These are phyloP conservation scores for Sporothrix mexicana DNA, from an alignment of 2,329 filamentous ascomycete genomes.

Conservation along the genomic window DNA sequence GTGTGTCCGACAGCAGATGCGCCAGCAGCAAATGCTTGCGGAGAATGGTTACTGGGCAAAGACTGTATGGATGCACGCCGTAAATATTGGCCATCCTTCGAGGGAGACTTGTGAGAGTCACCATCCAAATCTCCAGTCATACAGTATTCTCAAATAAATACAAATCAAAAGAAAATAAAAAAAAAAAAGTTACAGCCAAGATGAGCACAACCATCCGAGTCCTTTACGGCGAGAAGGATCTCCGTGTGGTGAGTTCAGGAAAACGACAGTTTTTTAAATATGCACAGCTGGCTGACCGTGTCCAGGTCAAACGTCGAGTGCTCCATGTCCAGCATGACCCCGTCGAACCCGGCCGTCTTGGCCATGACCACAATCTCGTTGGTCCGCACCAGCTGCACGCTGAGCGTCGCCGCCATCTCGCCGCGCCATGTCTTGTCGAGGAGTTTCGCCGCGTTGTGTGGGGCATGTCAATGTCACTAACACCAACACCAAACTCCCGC, in stretches of 20 bases:
- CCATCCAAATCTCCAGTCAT: too few relatives aligned
- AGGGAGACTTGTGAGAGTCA: too few relatives aligned
- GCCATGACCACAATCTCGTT: constrained; percentile 41
- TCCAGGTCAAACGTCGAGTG: constrained; percentile 49
- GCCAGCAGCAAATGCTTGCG: too few relatives aligned
- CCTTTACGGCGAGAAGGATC: constrained; percentile 5
- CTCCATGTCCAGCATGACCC: constrained; percentile 54
- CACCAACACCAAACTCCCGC: too few relatives aligned
- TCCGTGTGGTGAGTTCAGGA: constrained; percentile 50
- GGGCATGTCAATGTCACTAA: too few relatives aligned
- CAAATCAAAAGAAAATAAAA: too few relatives aligned
- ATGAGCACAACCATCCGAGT: constrained; percentile 1
- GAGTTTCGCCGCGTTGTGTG: too few relatives aligned
- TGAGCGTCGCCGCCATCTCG: constrained; percentile 17
- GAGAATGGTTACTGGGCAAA: too few relatives aligned
- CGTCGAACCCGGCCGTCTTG: constrained; percentile 50
- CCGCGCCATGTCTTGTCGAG: constrained; percentile 3
- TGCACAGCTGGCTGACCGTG: constrained; percentile 46
- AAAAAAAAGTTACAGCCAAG: not conserved
- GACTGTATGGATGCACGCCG: too few relatives aligned
- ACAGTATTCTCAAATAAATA: too few relatives aligned
- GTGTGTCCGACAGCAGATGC: too few relatives aligned
- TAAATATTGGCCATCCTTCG: too few relatives aligned
- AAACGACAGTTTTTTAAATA: constrained; percentile 30
- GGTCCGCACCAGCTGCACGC: constrained; percentile 9